Base-by-base conservation (phyloP, 2,329 filamentous ascomycete species). In the Colletotrichum phormii region DNA sequence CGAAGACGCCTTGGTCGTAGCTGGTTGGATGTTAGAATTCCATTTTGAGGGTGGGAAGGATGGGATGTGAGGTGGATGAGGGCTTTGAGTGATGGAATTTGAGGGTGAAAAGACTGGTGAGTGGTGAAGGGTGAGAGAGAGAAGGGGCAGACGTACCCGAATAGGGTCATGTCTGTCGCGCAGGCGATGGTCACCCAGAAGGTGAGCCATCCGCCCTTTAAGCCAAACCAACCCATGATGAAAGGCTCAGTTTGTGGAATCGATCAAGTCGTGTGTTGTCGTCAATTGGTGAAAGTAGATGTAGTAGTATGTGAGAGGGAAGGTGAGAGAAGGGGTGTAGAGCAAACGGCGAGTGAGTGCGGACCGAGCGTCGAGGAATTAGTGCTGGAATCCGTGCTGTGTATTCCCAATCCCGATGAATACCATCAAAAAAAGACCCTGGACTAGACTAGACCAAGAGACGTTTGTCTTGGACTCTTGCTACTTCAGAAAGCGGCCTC, bases 1-100 rank as follows among this genome's bases (percentile, higher is more conserved):
- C 82, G 73, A 87, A 86, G 1, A 87, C 84, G 54, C 85, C 86
- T 75, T 87, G 86, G 57, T 87, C 86, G 62, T 87, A 88, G 8
- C 85, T 78, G 31, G 8, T 5, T 2, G 12, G 12, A 8, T 49
- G 53, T 33, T 49, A 58, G 24, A 29, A 4, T 29, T 29, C 26
- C 26, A 29, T 29, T 5, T 29, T 29, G 26, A 4, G 4, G 26
- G 26, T 5, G 26, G 26, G 26, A 29, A 29, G 4, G 26, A 29
- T 29, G 26, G 26, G 26, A 5, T 29, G 26, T 29, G 26, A 5
- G 26, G 13, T 15, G 46, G 33, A 12, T 18, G 18, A n/a, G 4
- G 11, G 5, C 3, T 29, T 51, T 37, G 22, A 8, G 7, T 46
- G 26, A 29, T 29, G 26, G 22, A 53, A 5, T 51, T 22, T 29